Conservation (phyloP, 2,329 filamentous ascomycete genomes). For the Gnomoniopsis smithogilvyi region DNA sequence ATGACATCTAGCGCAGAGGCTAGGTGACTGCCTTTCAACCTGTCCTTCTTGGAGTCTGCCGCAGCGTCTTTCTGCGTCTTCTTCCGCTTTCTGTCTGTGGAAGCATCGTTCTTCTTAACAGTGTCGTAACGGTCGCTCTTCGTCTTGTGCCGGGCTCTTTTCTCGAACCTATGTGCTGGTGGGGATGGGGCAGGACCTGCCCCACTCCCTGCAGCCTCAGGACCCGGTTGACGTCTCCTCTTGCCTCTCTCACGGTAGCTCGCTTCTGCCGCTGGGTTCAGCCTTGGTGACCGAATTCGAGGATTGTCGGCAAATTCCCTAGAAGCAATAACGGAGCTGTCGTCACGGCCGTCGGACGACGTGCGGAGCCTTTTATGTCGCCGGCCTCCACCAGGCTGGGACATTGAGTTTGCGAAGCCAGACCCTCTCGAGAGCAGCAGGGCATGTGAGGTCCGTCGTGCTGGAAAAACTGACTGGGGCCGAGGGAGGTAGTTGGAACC, state of each 20-base stretch:
- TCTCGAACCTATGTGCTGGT: slow-evolving; percentile 3
- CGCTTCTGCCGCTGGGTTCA: not conserved
- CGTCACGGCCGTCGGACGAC: not conserved
- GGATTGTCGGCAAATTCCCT: not conserved
- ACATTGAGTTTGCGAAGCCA: not conserved
- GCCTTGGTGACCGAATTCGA: not conserved
- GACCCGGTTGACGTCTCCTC: not conserved
- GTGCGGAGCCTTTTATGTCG: not conserved
- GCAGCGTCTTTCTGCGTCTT: slow-evolving; percentile 23
- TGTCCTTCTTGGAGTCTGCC: slow-evolving; percentile 24
- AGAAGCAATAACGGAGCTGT: not conserved
- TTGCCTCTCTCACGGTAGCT: not conserved
- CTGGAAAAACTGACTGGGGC: not conserved
- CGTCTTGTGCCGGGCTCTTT: slow-evolving; percentile 51
- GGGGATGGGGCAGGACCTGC: not conserved
- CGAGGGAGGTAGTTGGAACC: not conserved
- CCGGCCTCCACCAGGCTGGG: not conserved
- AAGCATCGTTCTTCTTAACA: slow-evolving; percentile 21
- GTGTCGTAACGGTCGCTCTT: slow-evolving; percentile 53
- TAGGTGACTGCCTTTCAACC: slow-evolving; percentile 27
- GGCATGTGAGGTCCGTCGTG: not conserved
- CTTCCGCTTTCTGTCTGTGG: slow-evolving; percentile 9
- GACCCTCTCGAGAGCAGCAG: not conserved
- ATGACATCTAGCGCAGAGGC: slow-evolving; percentile 46
- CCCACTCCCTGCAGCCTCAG: not conserved